phyloP scores from a whole-genome alignment of 148 eudicot species.

The Spergularia marina region DNA sequence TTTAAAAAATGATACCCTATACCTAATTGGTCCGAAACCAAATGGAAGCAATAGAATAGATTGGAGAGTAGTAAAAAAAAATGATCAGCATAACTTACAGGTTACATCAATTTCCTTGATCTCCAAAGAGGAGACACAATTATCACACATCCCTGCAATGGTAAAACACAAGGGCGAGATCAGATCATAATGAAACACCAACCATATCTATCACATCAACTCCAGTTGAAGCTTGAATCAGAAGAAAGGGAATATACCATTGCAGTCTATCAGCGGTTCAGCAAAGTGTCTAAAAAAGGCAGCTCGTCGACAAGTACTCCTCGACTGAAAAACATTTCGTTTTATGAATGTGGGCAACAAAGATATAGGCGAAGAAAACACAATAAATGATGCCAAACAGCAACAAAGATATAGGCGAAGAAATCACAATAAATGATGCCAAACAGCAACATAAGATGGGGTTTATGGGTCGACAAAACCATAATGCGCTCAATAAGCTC shows the following conservation, averaged over 20 bases:
- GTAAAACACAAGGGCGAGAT: not conserved
- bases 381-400: too few species aligned
- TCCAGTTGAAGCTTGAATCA: not conserved
- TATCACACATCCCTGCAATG: conserved; percentile 91
- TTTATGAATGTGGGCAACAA: not conserved
- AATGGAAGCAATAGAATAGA: too few species aligned
- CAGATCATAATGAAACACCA: not conserved
- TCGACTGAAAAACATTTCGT: conserved; percentile 46
- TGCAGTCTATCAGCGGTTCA: conserved; percentile 87
- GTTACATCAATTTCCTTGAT: conserved; percentile 78
- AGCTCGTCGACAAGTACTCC: conserved; percentile 72
- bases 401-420: not conserved
- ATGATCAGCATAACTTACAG: conserved; percentile 39
- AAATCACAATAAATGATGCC: not conserved
- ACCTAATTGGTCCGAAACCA: too few species aligned
- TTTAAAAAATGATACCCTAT: too few species aligned
- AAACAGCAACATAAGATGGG: too few species aligned
- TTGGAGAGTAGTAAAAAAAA: not conserved
- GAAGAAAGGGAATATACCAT: conserved; percentile 44
- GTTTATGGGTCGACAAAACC: too few species aligned
- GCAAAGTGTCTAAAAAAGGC: conserved; percentile 94
- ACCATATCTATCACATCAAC: conserved; percentile 7
- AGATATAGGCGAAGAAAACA: not conserved
- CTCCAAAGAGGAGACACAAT: conserved; percentile 63
- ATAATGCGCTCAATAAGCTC: too few species aligned